These are phyloP conservation scores for Naganishia cerealis DNA, from an alignment of 1,284 basidiomycete genomes.

Conservation along the genomic window DNA sequence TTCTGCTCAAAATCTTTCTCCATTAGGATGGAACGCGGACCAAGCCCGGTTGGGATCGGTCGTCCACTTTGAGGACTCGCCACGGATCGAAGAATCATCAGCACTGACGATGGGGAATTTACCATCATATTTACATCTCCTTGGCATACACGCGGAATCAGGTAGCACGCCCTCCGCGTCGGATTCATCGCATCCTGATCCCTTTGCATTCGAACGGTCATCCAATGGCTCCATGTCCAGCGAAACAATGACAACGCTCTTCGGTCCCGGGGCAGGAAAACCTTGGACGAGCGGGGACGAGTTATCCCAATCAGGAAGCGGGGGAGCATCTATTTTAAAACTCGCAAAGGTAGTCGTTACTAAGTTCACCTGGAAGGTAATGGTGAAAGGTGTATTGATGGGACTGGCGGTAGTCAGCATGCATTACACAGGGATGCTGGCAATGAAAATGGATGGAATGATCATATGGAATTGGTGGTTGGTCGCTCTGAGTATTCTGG, in stretches of 20 bases:
- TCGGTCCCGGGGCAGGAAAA: constrained; percentile 8
- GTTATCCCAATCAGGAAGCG: neutral
- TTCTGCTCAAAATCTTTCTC: neutral
- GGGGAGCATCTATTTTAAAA: neutral
- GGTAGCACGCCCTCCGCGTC: neutral
- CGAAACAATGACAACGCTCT: constrained; percentile 18
- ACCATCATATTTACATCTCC: neutral
- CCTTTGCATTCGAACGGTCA: constrained; percentile 19
- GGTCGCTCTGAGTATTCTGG: constrained; percentile 22
- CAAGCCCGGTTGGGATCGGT: constrained; percentile 6
- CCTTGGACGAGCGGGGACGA: constrained; percentile 11
- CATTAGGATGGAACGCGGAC: neutral
- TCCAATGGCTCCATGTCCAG: constrained; percentile 20
- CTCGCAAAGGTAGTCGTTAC: constrained; percentile 12
- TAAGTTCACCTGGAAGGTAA: constrained; percentile 17
- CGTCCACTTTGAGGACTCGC: constrained; percentile 12
- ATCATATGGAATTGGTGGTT: constrained; percentile 28
- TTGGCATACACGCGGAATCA: neutral
- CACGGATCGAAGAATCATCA: neutral
- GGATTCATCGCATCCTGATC: constrained; percentile 8
- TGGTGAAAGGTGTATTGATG: constrained; percentile 27
- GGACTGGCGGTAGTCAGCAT: constrained; percentile 26
- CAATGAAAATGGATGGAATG: constrained; percentile 26
- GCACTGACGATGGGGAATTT: neutral
- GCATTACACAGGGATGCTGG: constrained; percentile 29